Conservation (phyloP, 2,329 filamentous ascomycete species). For the Bipolaris zeicola region DNA sequence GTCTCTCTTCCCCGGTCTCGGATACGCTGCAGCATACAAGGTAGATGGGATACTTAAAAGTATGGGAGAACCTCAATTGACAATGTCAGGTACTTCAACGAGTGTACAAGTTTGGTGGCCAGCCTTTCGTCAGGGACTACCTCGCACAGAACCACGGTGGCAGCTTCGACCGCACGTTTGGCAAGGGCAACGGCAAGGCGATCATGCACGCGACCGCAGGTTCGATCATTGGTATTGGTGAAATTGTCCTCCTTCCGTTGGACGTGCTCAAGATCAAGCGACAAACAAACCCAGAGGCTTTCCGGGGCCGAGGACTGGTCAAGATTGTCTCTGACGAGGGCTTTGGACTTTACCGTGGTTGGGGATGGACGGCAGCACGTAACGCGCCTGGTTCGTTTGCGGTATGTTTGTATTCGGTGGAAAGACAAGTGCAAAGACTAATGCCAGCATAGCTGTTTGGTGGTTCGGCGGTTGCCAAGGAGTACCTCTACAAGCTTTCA, state of each 20-base stretch:
- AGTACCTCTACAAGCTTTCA: slow-evolving; percentile 85
- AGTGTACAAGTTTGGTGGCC: slow-evolving; percentile 98
- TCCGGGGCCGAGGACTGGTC: slow-evolving; percentile 89
- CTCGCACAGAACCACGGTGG: slow-evolving; percentile 78
- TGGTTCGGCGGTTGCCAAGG: slow-evolving; percentile 95
- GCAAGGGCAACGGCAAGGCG: slow-evolving; percentile 96
- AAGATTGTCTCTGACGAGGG: slow-evolving; percentile 92
- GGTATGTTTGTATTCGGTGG: slow-evolving; percentile 59
- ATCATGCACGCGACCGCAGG: slow-evolving; percentile 97
- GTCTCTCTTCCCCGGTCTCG: slow-evolving; percentile 93
- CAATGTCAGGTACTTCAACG: slow-evolving; percentile 75
- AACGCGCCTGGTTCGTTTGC: slow-evolving; percentile 98
- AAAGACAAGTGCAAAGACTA: slow-evolving; percentile 10
- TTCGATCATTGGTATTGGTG: slow-evolving; percentile 93
- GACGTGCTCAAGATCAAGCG: slow-evolving; percentile 99
- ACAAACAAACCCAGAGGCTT: slow-evolving; percentile 98
- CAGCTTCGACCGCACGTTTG: slow-evolving; percentile 86
- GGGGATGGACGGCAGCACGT: slow-evolving; percentile 95
- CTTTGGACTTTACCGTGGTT: slow-evolving; percentile 92
- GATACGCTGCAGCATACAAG: slow-evolving; percentile 98
- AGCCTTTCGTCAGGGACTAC: slow-evolving; percentile 93
- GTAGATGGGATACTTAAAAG: slow-evolving; percentile 47
- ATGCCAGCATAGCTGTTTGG: slow-evolving; percentile 75
- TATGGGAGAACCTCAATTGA: slow-evolving; percentile 15
- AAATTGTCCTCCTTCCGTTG: slow-evolving; percentile 91